phyloP scores from a whole-genome alignment of 805 yeast genomes.

The Zygoascus biomembranicola region DNA sequence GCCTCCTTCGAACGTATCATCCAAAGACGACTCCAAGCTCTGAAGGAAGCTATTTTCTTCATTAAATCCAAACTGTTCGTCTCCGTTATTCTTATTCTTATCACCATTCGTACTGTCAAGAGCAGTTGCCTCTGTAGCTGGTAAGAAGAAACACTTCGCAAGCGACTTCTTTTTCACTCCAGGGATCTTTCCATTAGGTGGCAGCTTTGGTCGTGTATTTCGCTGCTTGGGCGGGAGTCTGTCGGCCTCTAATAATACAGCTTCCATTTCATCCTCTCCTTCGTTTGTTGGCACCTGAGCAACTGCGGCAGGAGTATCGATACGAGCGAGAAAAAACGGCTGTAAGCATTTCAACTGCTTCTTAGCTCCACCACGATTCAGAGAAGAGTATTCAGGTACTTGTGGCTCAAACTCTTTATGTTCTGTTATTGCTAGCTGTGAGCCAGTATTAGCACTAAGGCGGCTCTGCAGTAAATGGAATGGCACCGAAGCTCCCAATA shows the following conservation, averaged over 20 bases:
- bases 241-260: conserved; percentile 61
- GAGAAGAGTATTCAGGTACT: conserved; percentile 41
- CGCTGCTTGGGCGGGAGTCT: conserved; percentile 74
- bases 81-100: neutral
- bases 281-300: neutral
- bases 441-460: conserved; percentile 41
- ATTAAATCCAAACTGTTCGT: neutral
- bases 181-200: conserved; percentile 83
- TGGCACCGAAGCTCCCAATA: conserved; percentile 80
- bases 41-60: neutral
- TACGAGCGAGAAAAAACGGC: conserved; percentile 38
- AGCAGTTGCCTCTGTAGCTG: neutral
- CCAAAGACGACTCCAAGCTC: neutral
- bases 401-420: conserved; percentile 30
- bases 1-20: neutral
- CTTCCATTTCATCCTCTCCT: conserved; percentile 18
- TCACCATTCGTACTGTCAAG: neutral
- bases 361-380: conserved; percentile 45
- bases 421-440: conserved; percentile 37
- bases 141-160: conserved; percentile 11
- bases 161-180: conserved; percentile 46
- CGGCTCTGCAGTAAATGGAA: conserved; percentile 77
- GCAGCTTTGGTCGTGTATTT: conserved; percentile 67
- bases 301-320: neutral
- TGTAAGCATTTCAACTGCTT: conserved; percentile 49